These are phyloP conservation scores for Marvania coccoides DNA, from an alignment of 139 green algal genomes.

Conservation along the genomic window DNA sequence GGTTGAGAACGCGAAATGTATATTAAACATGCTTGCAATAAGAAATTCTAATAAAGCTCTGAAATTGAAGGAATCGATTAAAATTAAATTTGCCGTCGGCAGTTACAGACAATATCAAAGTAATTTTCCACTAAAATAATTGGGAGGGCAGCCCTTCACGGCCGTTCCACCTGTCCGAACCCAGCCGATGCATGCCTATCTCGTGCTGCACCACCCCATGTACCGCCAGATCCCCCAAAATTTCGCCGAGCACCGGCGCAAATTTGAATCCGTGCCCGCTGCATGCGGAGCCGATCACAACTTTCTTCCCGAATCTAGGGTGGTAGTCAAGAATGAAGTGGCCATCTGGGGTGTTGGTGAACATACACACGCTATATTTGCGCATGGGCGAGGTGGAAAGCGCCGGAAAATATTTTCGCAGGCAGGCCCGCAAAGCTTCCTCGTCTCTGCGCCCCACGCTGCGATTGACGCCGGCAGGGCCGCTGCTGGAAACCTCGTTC, in stretches of 20 bases:
- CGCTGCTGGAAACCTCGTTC: not conserved
- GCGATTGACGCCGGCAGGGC: not conserved
- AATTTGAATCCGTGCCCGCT: slow-evolving; percentile 83
- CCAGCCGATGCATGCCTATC: too few species aligned
- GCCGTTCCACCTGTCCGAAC: too few species aligned
- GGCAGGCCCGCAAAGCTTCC: not conserved
- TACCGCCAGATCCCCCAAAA: slow-evolving; percentile 38
- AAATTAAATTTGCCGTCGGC: too few species aligned
- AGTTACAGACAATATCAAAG: too few species aligned
- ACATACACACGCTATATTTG: slow-evolving; percentile 56
- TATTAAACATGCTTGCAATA: too few species aligned
- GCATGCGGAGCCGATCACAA: slow-evolving; percentile 59
- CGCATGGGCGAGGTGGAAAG: slow-evolving; percentile 42
- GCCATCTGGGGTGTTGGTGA: slow-evolving; percentile 68
- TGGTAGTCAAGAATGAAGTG: slow-evolving; percentile 77
- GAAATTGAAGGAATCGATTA: too few species aligned
- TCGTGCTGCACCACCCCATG: slow-evolving; percentile 35
- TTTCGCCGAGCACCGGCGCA: slow-evolving; percentile 36
- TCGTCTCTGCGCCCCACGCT: not conserved
- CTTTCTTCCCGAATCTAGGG: slow-evolving; percentile 15
- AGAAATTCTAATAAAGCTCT: too few species aligned
- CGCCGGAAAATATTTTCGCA: slow-evolving; percentile 5
- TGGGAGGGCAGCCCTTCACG: too few species aligned
- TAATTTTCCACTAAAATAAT: too few species aligned
- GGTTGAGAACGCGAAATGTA: too few species aligned